Evolutionary conservation across 768 basidiomycete genomes (phyloP).

Genomic region (Brasilioporus rufonigricans): DNA sequence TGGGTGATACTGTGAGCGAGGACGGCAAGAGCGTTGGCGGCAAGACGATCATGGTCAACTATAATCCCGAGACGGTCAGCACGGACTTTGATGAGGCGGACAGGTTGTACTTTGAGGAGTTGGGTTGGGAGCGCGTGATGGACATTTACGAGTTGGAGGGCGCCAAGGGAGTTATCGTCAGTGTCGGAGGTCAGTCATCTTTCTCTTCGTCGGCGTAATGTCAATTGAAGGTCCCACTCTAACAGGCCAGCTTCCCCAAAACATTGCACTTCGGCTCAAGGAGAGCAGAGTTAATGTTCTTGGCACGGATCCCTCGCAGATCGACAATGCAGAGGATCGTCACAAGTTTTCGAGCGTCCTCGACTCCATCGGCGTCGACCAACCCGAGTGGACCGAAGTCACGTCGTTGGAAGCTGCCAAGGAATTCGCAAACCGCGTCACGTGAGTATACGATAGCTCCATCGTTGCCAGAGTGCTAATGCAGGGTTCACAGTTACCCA

Average conservation of each 20-base stretch:
- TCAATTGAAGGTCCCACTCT: neutral
- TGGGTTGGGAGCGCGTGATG: slow-evolving; percentile 98
- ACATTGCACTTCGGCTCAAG: slow-evolving; percentile 95
- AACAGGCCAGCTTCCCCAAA: slow-evolving; percentile 93
- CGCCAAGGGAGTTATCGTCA: slow-evolving; percentile 92
- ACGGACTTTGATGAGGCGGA: slow-evolving; percentile 99
- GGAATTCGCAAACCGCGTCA: slow-evolving; percentile 83
- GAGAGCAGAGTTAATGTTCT: slow-evolving; percentile 88
- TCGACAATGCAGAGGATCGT: slow-evolving; percentile 96
- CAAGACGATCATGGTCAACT: slow-evolving; percentile 98
- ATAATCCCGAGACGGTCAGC: slow-evolving; percentile 99
- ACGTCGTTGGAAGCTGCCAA: slow-evolving; percentile 88
- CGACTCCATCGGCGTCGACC: slow-evolving; percentile 93
- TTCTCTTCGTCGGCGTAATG: neutral
- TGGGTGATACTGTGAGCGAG: slow-evolving; percentile 48
- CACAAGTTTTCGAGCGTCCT: slow-evolving; percentile 99
- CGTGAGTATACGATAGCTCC: slow-evolving; percentile 31
- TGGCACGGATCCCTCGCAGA: slow-evolving; percentile 92
- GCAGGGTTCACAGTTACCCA: slow-evolving; percentile 64
- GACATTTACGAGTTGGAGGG: slow-evolving; percentile 98
- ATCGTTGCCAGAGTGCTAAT: neutral
- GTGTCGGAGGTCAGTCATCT: slow-evolving; percentile 78
- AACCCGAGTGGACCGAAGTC: slow-evolving; percentile 94
- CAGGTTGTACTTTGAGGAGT: slow-evolving; percentile 96
- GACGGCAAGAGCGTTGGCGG: slow-evolving; percentile 36